A percentile compares a stretch with the other conserved stretches of the same genome.
Evolutionary conservation across 1,284 basidiomycete genomes (phyloP).

Genomic region (Melampsora larici-populina): DNA sequence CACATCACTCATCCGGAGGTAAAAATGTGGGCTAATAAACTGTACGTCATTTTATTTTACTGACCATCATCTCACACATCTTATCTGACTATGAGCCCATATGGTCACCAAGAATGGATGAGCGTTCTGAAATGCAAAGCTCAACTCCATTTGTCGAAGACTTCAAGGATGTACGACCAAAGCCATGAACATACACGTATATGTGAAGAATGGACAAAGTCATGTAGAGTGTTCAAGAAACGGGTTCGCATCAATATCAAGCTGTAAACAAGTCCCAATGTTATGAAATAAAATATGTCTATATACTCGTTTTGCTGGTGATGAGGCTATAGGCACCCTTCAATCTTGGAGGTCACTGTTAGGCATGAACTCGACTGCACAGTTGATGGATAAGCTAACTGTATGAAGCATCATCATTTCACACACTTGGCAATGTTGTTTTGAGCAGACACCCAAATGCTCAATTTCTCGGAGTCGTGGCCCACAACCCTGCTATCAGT

Average conservation of each 20-base stretch:
- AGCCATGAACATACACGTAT: neutral
- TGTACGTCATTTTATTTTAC: conserved; percentile 8
- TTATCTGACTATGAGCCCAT: neutral
- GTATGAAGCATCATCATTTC: too few relatives aligned
- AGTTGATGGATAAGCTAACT: too few relatives aligned
- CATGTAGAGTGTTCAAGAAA: too few relatives aligned
- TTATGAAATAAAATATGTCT: neutral
- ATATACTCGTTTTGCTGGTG: neutral
- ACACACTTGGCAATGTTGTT: too few relatives aligned
- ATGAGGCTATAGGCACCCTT: neutral
- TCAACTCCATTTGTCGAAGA: conserved; percentile 5
- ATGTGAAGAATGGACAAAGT: too few relatives aligned
- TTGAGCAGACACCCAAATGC: too few relatives aligned
- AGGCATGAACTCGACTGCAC: too few relatives aligned
- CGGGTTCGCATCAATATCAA: too few relatives aligned
- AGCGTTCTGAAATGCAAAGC: conserved; percentile 24
- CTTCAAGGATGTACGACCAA: conserved; percentile 34
- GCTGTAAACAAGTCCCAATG: neutral
- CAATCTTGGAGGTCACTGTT: too few relatives aligned
- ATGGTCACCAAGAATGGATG: conserved; percentile 21
- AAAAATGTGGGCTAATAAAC: conserved; percentile 64
- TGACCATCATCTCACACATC: neutral
- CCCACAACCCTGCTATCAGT: too few relatives aligned
- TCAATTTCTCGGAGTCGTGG: too few relatives aligned
- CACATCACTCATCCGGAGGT: conserved; percentile 72